These are phyloP conservation scores for Fusarium scirpi DNA, from an alignment of 2,329 filamentous ascomycete species.

Conservation along the genomic window DNA sequence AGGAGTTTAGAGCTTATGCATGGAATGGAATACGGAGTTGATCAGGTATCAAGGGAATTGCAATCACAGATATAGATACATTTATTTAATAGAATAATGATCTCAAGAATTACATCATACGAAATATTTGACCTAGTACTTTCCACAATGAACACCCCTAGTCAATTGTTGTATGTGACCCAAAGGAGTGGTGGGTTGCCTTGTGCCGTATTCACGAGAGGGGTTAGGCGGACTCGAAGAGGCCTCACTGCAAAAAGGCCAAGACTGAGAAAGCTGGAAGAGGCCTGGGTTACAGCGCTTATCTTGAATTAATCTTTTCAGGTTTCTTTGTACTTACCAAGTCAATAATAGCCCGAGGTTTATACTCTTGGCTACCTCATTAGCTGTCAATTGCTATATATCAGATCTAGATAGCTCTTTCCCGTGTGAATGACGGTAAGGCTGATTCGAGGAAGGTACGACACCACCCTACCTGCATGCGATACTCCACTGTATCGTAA, in stretches of 20 bases:
- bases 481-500: background rate
- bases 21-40: conserved; percentile 40
- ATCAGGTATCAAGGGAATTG: conserved; percentile 17
- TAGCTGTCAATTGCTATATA: background rate
- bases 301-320: too few relatives aligned
- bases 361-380: background rate
- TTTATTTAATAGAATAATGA: conserved; percentile 10
- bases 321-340: too few relatives aligned
- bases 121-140: too few relatives aligned
- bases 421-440: background rate
- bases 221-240: background rate
- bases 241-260: background rate
- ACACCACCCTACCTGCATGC: background rate
- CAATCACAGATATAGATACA: background rate
- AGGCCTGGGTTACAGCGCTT: background rate
- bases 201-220: background rate
- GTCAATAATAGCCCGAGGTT: background rate
- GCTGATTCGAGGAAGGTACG: conserved; percentile 3
- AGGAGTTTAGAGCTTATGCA: conserved; percentile 28
- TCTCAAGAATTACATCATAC: background rate
- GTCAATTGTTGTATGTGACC: background rate
- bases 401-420: background rate
- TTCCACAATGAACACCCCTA: background rate
- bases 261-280: conserved; percentile 9
- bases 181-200: background rate